These are phyloP conservation scores for Saccharomyces hybrid DNA, from an alignment of 1,139 yeast species.

Conservation along the genomic window DNA sequence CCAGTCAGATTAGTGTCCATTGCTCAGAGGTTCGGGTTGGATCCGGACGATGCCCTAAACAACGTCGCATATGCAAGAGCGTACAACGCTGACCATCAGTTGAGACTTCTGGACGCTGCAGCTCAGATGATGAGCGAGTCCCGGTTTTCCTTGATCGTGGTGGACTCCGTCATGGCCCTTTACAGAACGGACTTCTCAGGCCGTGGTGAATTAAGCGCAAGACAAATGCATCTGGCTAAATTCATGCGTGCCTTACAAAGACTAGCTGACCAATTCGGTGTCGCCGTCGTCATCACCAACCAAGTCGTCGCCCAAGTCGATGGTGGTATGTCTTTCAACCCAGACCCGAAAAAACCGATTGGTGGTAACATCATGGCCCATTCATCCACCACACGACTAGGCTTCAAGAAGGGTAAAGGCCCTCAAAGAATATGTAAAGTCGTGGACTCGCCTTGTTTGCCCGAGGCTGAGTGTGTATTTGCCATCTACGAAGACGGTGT, in stretches of 20 bases:
- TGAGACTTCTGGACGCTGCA: slow-evolving; percentile 78
- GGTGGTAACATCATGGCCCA: slow-evolving; percentile 99
- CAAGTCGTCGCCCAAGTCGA: slow-evolving; percentile 98
- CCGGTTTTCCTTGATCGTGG: slow-evolving; percentile 71
- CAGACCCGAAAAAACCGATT: slow-evolving; percentile 98
- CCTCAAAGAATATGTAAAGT: slow-evolving; percentile 91
- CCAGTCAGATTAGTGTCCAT: slow-evolving; percentile 85
- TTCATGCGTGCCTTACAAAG: slow-evolving; percentile 87
- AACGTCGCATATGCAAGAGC: slow-evolving; percentile 98
- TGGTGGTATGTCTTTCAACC: slow-evolving; percentile 79
- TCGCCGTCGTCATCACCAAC: slow-evolving; percentile 95
- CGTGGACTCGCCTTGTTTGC: slow-evolving; percentile 86
- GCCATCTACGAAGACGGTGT: slow-evolving; percentile 96
- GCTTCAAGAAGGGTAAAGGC: slow-evolving; percentile 82
- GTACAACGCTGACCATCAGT: slow-evolving; percentile 92
- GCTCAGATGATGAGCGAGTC: slow-evolving; percentile 96
- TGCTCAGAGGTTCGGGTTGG: slow-evolving; percentile 85
- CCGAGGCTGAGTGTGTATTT: slow-evolving; percentile 90
- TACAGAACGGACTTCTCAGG: slow-evolving; percentile 95
- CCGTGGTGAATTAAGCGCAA: slow-evolving; percentile 89
- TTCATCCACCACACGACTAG: slow-evolving; percentile 85
- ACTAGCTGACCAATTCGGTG: slow-evolving; percentile 95
- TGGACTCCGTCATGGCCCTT: slow-evolving; percentile 93
- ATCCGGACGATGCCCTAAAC: slow-evolving; percentile 90
- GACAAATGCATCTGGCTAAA: slow-evolving; percentile 91